These are phyloP conservation scores for Aristolochia contorta DNA, from an alignment of 164 flowering plant genomes.

Conservation along the genomic window DNA sequence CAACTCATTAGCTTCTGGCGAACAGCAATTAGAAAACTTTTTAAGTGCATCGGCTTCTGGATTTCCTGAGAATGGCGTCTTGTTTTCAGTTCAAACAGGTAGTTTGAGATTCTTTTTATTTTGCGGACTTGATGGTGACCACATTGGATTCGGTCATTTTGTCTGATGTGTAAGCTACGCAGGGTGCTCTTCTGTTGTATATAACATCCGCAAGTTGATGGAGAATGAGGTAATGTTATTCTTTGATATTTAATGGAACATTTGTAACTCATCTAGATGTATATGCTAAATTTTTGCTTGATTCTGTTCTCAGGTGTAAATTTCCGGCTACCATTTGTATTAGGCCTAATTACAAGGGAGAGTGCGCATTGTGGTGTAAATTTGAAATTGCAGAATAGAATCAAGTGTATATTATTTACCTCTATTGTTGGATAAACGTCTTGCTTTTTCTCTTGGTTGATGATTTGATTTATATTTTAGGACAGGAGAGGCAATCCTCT, in stretches of 20 bases:
- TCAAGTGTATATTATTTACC: neutral
- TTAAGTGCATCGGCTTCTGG: neutral
- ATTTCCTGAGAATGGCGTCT: neutral
- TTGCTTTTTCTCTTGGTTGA: too few relatives aligned
- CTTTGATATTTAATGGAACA: too few relatives aligned
- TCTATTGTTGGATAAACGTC: too few relatives aligned
- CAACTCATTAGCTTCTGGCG: conserved; percentile 1
- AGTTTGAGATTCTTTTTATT: neutral
- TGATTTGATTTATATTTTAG: too few relatives aligned
- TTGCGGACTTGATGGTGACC: neutral
- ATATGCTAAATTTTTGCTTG: neutral
- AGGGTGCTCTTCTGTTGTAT: neutral
- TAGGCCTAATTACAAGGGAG: neutral
- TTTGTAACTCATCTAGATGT: too few relatives aligned
- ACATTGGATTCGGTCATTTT: too few relatives aligned
- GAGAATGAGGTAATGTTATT: neutral
- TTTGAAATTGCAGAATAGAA: conserved; percentile 3
- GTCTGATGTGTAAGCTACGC: neutral
- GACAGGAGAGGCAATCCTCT: too few relatives aligned
- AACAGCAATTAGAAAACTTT: neutral
- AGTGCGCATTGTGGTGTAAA: conserved; percentile 9
- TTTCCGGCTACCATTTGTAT: conserved; percentile 28
- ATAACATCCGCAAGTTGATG: neutral
- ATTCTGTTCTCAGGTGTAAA: conserved; percentile 38
- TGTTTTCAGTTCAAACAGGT: neutral